Percentiles rank a stretch among this genome's conserved stretches.
Evolutionary conservation across 2,329 filamentous ascomycete genomes (phyloP).

Genomic region (Neonectria punicea): DNA sequence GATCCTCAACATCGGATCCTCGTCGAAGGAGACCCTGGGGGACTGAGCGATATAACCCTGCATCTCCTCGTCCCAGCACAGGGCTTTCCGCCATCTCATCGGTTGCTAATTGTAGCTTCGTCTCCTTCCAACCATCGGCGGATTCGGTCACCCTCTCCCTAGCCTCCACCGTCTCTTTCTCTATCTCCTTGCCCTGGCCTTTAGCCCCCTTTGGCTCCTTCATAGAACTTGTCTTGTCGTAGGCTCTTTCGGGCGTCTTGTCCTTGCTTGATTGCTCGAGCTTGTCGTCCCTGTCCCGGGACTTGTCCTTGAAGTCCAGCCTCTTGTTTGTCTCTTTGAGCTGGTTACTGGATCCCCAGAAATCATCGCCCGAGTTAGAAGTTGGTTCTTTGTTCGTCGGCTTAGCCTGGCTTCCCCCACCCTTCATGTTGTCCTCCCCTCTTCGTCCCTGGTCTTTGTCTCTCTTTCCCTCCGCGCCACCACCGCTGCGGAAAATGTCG

Average conservation of each 20-base stretch:
- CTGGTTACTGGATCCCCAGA: constrained; percentile 42
- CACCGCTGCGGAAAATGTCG: constrained; percentile 46
- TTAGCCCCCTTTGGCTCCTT: constrained; percentile 8
- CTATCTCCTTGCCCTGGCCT: constrained; percentile 25
- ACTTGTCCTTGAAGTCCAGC: constrained; percentile 20
- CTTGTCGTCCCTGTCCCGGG: constrained; percentile 8
- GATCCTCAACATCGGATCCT: constrained; percentile 46
- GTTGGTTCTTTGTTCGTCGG: neutral
- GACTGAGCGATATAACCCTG: constrained; percentile 25
- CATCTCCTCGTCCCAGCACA: constrained; percentile 47
- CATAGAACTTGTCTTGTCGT: constrained; percentile 1
- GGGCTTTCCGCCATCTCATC: constrained; percentile 52
- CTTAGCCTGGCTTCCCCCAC: neutral
- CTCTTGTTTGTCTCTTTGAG: constrained; percentile 20
- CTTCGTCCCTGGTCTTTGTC: neutral
- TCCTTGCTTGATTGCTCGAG: constrained; percentile 4
- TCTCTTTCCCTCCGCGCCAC: constrained; percentile 9
- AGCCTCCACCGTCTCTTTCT: constrained; percentile 16
- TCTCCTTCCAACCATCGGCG: constrained; percentile 39
- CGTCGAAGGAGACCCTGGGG: constrained; percentile 45
- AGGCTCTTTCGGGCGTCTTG: neutral
- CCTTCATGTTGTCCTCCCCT: neutral
- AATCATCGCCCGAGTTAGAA: constrained; percentile 33
- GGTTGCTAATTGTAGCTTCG: constrained; percentile 40
- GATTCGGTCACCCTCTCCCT: constrained; percentile 35